Base-by-base conservation (phyloP, 371 early-diverging fungal genomes). In the Apophysomyces sp. region DNA sequence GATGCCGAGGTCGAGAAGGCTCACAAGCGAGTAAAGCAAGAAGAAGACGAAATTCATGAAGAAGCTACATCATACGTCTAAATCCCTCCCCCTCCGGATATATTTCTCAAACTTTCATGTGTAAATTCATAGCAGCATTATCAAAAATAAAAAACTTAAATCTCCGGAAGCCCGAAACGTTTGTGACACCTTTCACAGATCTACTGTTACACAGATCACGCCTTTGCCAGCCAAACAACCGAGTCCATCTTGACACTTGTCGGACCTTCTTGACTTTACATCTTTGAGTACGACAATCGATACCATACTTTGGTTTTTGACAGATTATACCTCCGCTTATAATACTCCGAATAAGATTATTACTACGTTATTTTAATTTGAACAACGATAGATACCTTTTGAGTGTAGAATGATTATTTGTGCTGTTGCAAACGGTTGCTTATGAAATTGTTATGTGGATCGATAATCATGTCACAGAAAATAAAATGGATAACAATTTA, bases 1-100 rank as follows among this genome's bases (percentile, higher is more conserved):
- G 40, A 59, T 3, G 60, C 68, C 3, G 84, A 86, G 61, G 79
- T 81, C 1, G 41, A 59, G 16, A 67, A 66, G 52, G 78, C 78
- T n/a, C 72, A 74, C 27, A 52, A 63, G 11, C 66, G 83, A 27
- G 63, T 75, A 29, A 69, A 65, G 53, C 15, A 52, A 0, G 70
- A 70, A 36, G 73, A 73, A 53, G 16, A 26, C 29, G 49, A 44
- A 21, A 21, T 21, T 21, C 49, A 44, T 21, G 49, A 21, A 21
- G 49, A 44, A 44, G 21, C 9, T 21, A 21, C 16, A 26, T 21
- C 49, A 8, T 44, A 9, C 21, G 9, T 24, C 5, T n/a, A n/a
- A n/a, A n/a, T n/a, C n/a, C n/a, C n/a, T n/a, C n/a, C n/a, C n/a
- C n/a, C n/a, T n/a, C n/a, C n/a, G n/a, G n/a, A n/a, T n/a, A n/a